Conservation (phyloP, 163 green algal genomes). For the Prototheca stagnorum region DNA sequence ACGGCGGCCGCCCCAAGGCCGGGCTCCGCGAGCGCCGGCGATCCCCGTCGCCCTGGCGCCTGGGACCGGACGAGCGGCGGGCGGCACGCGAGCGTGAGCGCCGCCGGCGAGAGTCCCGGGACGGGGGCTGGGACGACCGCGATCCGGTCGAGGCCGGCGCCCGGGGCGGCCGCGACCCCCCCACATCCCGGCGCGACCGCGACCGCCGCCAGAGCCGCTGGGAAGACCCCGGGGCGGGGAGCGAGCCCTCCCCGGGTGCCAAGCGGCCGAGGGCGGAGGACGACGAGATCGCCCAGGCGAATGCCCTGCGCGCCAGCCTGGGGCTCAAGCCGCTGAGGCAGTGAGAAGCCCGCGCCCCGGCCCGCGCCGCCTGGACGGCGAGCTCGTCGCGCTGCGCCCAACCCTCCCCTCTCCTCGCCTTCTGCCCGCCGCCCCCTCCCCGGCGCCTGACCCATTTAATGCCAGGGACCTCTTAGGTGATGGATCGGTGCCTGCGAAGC, state of each 20-base stretch:
- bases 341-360: too few species aligned
- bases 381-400: too few species aligned
- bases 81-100: neutral
- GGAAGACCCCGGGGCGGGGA: constrained; percentile 6
- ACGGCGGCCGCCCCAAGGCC: too few species aligned
- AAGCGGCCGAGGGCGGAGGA: constrained; percentile 1
- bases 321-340: constrained; percentile 50
- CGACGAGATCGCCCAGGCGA: constrained; percentile 34
- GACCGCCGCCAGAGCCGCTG: constrained; percentile 15
- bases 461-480: too few species aligned
- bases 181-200: constrained; percentile 5
- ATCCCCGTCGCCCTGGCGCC: neutral
- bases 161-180: neutral
- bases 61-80: neutral
- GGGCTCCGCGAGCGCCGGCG: neutral
- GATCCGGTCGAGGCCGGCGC: neutral
- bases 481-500: too few species aligned
- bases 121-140: neutral
- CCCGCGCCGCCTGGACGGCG: too few species aligned
- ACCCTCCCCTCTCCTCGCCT: too few species aligned
- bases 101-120: neutral
- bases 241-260: neutral
- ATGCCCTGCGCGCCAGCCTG: constrained; percentile 47
- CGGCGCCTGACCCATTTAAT: too few species aligned
- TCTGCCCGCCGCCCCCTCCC: too few species aligned